These are phyloP conservation scores for Xylaria bambusicola DNA, from an alignment of 495 filamentous ascomycete species.

Conservation along the genomic window DNA sequence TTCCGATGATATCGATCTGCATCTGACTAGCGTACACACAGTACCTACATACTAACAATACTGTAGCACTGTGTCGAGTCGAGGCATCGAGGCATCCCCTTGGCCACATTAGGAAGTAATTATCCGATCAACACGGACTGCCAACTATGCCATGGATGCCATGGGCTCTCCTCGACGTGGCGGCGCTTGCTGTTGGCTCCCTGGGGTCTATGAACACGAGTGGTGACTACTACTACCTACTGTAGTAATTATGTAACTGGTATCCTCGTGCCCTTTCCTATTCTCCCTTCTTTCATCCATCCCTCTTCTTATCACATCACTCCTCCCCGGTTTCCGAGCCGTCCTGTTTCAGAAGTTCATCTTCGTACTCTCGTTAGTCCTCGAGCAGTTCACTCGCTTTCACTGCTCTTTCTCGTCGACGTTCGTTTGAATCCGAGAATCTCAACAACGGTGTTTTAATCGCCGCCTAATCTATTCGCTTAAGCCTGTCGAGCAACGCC, in stretches of 20 bases:
- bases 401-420: conserved; percentile 38
- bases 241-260: background rate
- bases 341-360: conserved; percentile 5
- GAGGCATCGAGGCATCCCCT: no score
- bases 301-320: background rate
- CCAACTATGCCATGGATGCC: no score
- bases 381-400: conserved; percentile 42
- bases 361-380: conserved; percentile 14
- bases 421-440: conserved; percentile 29
- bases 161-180: no score
- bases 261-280: background rate
- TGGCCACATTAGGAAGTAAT: background rate
- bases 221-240: background rate
- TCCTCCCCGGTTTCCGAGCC: background rate
- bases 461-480: background rate
- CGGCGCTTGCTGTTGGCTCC: no score
- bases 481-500: background rate
- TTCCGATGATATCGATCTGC: conserved; percentile 10
- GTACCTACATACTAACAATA: no score
- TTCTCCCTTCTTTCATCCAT: background rate
- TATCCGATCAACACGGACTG: background rate
- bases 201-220: background rate
- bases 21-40: no score
- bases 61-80: no score
- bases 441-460: conserved; percentile 20